A percentile compares a stretch with the other conserved stretches of the same genome.
These are phyloP conservation scores for Sonneratia caseolaris DNA, from an alignment of 345 rosid genomes.

Conservation along the genomic window DNA sequence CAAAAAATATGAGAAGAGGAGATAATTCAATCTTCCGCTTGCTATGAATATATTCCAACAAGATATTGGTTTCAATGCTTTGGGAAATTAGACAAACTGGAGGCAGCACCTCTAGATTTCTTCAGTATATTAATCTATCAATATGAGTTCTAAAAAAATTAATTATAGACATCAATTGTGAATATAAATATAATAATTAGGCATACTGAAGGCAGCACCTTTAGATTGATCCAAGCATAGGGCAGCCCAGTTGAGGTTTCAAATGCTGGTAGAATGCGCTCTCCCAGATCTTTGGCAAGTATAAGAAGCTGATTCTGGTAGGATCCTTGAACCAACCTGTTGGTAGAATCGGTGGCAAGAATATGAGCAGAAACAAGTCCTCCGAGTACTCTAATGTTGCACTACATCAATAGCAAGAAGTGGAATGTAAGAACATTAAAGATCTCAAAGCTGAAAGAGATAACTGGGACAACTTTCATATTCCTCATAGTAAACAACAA, in stretches of 20 bases:
- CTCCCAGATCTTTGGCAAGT: slow-evolving; percentile 79
- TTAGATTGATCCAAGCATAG: slow-evolving; percentile 89
- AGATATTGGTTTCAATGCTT: neutral
- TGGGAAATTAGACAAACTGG: neutral
- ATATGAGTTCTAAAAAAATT: neutral
- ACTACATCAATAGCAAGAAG: slow-evolving; percentile 44
- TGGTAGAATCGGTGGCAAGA: slow-evolving; percentile 81
- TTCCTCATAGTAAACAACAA: neutral
- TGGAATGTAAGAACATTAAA: slow-evolving; percentile 18
- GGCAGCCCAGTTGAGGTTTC: slow-evolving; percentile 86
- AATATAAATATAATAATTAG: neutral
- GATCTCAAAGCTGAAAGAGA: slow-evolving; percentile 6
- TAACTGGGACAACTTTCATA: neutral
- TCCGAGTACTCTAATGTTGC: slow-evolving; percentile 98
- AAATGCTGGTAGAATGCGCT: slow-evolving; percentile 80
- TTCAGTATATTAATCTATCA: neutral
- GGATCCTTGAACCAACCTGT: slow-evolving; percentile 65
- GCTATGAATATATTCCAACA: neutral
- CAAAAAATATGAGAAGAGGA: neutral
- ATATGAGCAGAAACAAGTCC: slow-evolving; percentile 99
- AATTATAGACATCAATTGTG: neutral
- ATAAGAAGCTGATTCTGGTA: slow-evolving; percentile 69
- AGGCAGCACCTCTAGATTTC: neutral
- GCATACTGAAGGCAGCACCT: slow-evolving; percentile 34
- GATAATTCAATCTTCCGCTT: neutral